These are phyloP conservation scores for Mucor lusitanicus DNA, from an alignment of 371 early-diverging fungal genomes.

Conservation along the genomic window DNA sequence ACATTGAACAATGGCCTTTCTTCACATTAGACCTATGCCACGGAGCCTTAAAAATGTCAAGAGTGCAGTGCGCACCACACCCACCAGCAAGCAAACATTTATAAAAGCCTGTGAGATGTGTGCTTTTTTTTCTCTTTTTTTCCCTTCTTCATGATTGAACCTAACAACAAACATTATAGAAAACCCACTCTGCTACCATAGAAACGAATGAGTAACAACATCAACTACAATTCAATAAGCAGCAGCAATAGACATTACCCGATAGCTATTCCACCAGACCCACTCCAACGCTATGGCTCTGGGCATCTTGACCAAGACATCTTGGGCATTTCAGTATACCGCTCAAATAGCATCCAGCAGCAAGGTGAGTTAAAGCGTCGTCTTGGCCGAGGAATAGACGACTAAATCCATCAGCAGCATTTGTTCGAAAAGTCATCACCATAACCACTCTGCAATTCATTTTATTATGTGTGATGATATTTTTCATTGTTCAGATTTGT, in stretches of 20 bases:
- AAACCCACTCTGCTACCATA: background rate
- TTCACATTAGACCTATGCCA: background rate
- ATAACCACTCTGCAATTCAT: constrained; percentile 61
- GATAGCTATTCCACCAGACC: constrained; percentile 16
- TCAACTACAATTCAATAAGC: constrained; percentile 11
- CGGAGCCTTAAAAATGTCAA: background rate
- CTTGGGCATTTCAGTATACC: constrained; percentile 28
- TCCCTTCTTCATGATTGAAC: background rate
- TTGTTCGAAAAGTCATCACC: constrained; percentile 21
- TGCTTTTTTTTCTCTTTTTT: background rate
- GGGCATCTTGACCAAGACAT: constrained; percentile 28
- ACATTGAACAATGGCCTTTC: background rate
- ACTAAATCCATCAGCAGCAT: constrained; percentile 4
- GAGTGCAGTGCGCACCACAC: background rate
- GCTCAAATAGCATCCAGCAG: constrained; percentile 18
- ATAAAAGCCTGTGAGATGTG: background rate
- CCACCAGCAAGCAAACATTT: background rate
- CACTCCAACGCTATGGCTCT: constrained; percentile 24
- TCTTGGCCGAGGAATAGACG: background rate
- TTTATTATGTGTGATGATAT: constrained; percentile 33
- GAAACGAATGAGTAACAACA: background rate
- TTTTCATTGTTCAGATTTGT: constrained; percentile 18
- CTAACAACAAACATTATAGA: background rate
- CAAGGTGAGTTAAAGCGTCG: constrained; percentile 5
- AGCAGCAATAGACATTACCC: constrained; percentile 11